A percentile compares a stretch with the other conserved stretches of the same genome.
phyloP scores from a whole-genome alignment of 2,329 filamentous ascomycete species.

The Pestalotiopsis sp. region DNA sequence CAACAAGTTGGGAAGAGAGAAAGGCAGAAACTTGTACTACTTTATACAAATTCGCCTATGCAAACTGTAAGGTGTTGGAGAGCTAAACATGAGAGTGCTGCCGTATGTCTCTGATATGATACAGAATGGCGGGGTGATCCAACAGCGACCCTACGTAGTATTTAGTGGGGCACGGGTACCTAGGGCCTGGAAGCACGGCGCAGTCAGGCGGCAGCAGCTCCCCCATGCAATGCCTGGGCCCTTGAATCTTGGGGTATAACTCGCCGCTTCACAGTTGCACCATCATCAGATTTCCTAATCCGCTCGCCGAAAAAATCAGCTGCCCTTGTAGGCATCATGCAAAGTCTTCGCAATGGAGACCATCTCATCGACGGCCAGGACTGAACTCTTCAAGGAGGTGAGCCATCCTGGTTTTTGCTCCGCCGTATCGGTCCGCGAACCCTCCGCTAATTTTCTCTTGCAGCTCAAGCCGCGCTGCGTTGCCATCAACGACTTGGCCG shows the following conservation, averaged over 20 bases:
- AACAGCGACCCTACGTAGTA: not conserved
- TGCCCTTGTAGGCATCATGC: not conserved
- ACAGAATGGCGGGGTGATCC: not conserved
- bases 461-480: conserved; percentile 68
- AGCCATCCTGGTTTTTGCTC: conserved; percentile 11
- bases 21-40: not conserved
- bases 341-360: conserved; percentile 24
- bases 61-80: not conserved
- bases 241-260: not conserved
- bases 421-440: not conserved
- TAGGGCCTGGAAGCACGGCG: not conserved
- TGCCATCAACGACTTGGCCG: conserved; percentile 59
- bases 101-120: not conserved
- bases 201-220: not conserved
- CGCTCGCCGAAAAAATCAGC: not conserved
- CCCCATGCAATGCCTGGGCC: too few relatives aligned
- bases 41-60: not conserved
- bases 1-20: not conserved
- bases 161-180: not conserved
- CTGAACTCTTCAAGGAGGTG: conserved; percentile 35
- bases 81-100: not conserved
- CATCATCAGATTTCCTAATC: not conserved
- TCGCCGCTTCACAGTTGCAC: not conserved
- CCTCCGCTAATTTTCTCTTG: conserved; percentile 13
- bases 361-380: conserved; percentile 25